These are phyloP conservation scores for Boletus sp. DNA, from an alignment of 768 basidiomycete species.

Conservation along the genomic window DNA sequence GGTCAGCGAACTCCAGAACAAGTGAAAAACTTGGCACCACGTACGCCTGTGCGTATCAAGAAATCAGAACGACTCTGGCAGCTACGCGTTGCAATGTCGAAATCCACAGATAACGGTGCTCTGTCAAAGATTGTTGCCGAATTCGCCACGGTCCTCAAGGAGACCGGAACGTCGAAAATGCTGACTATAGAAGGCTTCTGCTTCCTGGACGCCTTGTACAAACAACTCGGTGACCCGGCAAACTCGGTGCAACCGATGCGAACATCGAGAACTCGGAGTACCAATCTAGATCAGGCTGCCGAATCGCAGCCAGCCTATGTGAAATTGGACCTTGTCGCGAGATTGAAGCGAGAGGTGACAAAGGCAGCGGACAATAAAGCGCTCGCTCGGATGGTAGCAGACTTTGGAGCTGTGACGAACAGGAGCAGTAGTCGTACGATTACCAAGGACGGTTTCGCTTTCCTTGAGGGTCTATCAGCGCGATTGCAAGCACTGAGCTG, in stretches of 20 bases:
- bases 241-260: constrained; percentile 55
- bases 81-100: constrained; percentile 42
- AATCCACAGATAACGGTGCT: constrained; percentile 52
- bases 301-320: constrained; percentile 48
- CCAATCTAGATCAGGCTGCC: constrained; percentile 38
- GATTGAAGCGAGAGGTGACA: constrained; percentile 54
- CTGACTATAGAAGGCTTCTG: constrained; percentile 69
- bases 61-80: constrained; percentile 50
- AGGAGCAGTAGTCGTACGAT: constrained; percentile 66
- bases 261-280: constrained; percentile 40
- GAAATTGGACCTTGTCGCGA: constrained; percentile 60
- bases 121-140: constrained; percentile 56
- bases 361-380: constrained; percentile 50
- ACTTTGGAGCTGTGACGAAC: constrained; percentile 70
- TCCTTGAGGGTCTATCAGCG: constrained; percentile 59
- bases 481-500: constrained; percentile 40
- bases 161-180: constrained; percentile 62
- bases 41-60: constrained; percentile 33
- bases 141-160: constrained; percentile 57
- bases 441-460: constrained; percentile 75
- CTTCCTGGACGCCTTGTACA: constrained; percentile 68
- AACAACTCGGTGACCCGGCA: constrained; percentile 69
- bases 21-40: constrained; percentile 24
- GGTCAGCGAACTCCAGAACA: constrained; percentile 29
- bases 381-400: constrained; percentile 63